Conservation (phyloP, 208 protist species). For the Porcisia deanei region DNA sequence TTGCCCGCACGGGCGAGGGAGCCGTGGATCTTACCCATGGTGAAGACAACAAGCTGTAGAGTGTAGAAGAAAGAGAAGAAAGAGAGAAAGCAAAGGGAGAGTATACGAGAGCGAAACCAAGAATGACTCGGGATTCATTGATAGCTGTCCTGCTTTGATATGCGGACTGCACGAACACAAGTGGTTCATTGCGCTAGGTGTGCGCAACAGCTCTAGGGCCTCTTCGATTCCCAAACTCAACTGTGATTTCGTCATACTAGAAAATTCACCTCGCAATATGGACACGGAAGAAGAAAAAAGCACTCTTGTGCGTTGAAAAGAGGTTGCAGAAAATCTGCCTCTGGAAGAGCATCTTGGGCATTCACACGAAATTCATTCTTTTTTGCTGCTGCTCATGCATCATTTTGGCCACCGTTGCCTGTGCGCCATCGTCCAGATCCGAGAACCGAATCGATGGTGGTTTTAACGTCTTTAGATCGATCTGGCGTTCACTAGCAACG, state of each 20-base stretch:
- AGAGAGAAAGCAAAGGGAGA: not conserved
- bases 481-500: conserved; percentile 62
- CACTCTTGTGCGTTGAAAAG: not conserved
- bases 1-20: conserved; percentile 98
- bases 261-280: not conserved
- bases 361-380: not conserved
- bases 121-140: not conserved
- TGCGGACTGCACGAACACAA: not conserved
- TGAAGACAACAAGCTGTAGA: not conserved
- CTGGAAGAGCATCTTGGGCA: not conserved
- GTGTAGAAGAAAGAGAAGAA: not conserved
- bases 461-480: conserved; percentile 89
- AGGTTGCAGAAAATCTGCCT: not conserved
- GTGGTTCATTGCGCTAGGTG: not conserved
- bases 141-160: not conserved
- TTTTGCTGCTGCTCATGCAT: conserved; percentile 84
- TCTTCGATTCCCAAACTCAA: not conserved
- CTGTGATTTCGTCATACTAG: not conserved
- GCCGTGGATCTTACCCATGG: conserved; percentile 98
- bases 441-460: conserved; percentile 74
- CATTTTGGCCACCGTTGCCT: conserved; percentile 89
- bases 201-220: not conserved
- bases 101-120: not conserved
- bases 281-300: conserved; percentile 1
- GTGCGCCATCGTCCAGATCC: conserved; percentile 80